Evolutionary conservation across 2,329 filamentous ascomycete genomes (phyloP).

Genomic region (Cryphonectria japonica): DNA sequence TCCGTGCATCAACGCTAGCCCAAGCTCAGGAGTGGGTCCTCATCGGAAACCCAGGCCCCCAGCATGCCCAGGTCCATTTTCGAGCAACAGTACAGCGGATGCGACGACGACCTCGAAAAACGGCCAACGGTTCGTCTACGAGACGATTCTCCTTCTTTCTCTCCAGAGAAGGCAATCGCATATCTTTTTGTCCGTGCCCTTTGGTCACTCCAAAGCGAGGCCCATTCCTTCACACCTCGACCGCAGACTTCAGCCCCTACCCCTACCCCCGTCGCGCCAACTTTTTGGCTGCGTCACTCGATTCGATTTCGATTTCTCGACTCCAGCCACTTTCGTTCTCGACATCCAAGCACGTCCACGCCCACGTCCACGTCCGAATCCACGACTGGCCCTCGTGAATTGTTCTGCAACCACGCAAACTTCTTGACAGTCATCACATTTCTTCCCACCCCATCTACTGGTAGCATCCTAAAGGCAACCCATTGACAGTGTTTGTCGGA

Average conservation of each 20-base stretch:
- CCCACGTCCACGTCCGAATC: neutral
- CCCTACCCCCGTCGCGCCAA: slow-evolving; percentile 21
- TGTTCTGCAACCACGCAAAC: slow-evolving; percentile 9
- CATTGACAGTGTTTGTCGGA: slow-evolving; percentile 45
- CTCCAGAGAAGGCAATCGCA: slow-evolving; percentile 19
- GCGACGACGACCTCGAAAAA: slow-evolving; percentile 16
- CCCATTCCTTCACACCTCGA: neutral
- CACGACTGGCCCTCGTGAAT: neutral
- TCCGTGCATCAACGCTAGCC: slow-evolving; percentile 12
- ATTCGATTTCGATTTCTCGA: slow-evolving; percentile 27
- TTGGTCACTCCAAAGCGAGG: slow-evolving; percentile 17
- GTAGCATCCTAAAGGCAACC: slow-evolving; percentile 25
- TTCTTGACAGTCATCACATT: slow-evolving; percentile 9
- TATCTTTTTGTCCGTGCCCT: slow-evolving; percentile 16
- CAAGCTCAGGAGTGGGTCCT: slow-evolving; percentile 9
- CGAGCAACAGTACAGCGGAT: slow-evolving; percentile 9
- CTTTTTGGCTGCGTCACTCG: slow-evolving; percentile 26
- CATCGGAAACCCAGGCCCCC: slow-evolving; percentile 11
- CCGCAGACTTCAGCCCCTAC: slow-evolving; percentile 5
- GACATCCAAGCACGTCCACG: neutral
- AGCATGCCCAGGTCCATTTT: slow-evolving; percentile 8
- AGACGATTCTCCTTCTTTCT: slow-evolving; percentile 18
- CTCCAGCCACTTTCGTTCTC: slow-evolving; percentile 17
- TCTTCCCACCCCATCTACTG: slow-evolving; percentile 17
- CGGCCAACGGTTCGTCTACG: slow-evolving; percentile 20